These are phyloP conservation scores for Echinosophora koreensis DNA, from an alignment of 306 rosid species.

Conservation along the genomic window DNA sequence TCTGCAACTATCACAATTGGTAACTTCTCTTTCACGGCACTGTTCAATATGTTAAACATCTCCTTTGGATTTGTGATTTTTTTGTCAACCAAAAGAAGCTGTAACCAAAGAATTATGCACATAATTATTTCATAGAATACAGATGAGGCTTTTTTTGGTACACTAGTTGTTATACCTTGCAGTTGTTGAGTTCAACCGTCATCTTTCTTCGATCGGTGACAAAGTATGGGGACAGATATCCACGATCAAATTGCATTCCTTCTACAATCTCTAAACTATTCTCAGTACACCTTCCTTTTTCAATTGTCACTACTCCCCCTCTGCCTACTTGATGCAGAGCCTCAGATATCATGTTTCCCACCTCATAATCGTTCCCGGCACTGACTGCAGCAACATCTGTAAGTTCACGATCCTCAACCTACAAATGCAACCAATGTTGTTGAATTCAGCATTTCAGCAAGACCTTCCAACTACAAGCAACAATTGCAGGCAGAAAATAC, in stretches of 20 bases:
- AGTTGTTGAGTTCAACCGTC: constrained; percentile 79
- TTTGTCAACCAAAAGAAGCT: constrained; percentile 87
- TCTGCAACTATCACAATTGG: constrained; percentile 89
- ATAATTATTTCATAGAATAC: constrained; percentile 49
- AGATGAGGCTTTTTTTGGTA: constrained; percentile 33
- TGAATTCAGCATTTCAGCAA: constrained; percentile 46
- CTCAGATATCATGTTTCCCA: constrained; percentile 87
- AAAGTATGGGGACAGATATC: constrained; percentile 85
- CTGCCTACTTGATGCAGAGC: constrained; percentile 83
- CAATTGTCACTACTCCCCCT: constrained; percentile 86
- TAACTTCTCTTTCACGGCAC: constrained; percentile 78
- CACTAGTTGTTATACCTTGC: constrained; percentile 70
- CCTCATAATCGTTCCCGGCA: constrained; percentile 82
- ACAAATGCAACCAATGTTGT: constrained; percentile 47
- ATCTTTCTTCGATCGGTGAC: constrained; percentile 77
- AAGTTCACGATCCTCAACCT: constrained; percentile 86
- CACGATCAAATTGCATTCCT: constrained; percentile 94
- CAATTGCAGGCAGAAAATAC: constrained; percentile 8
- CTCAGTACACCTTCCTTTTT: constrained; percentile 68
- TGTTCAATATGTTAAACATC: constrained; percentile 79
- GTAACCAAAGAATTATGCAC: constrained; percentile 59
- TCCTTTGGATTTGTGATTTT: constrained; percentile 79
- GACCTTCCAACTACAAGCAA: constrained; percentile 38
- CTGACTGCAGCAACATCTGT: constrained; percentile 89
- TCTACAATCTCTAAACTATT: constrained; percentile 82